These are phyloP conservation scores for Hirschioporus abietinus DNA, from an alignment of 768 basidiomycete species.

Conservation along the genomic window DNA sequence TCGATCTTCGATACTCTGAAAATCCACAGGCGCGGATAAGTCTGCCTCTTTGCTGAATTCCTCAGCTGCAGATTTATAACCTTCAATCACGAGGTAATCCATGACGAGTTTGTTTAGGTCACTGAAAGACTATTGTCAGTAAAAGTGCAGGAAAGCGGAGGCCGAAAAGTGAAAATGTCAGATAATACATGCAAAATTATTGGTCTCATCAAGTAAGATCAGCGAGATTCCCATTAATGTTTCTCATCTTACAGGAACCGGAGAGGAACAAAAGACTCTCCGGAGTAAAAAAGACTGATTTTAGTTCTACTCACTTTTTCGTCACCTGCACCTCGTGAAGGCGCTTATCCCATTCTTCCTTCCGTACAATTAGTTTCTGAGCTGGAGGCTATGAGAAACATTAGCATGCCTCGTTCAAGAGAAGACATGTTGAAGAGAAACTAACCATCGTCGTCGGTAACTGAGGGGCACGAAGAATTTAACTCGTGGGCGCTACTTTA, in stretches of 20 bases:
- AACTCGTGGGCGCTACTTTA: neutral
- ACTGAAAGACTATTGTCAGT: slow-evolving; percentile 39
- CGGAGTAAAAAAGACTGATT: slow-evolving; percentile 12
- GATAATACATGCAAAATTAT: slow-evolving; percentile 84
- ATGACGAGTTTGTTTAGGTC: slow-evolving; percentile 92
- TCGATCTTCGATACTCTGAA: slow-evolving; percentile 87
- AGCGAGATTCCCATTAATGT: slow-evolving; percentile 99
- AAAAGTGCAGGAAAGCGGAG: slow-evolving; percentile 14
- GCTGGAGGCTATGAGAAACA: slow-evolving; percentile 23
- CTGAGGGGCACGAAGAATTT: neutral
- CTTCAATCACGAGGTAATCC: slow-evolving; percentile 97
- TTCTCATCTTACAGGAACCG: slow-evolving; percentile 51
- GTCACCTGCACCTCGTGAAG: slow-evolving; percentile 78
- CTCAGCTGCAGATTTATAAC: slow-evolving; percentile 93
- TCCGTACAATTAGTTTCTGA: slow-evolving; percentile 56
- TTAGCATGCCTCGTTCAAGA: neutral
- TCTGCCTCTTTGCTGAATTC: slow-evolving; percentile 90
- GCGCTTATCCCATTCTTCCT: slow-evolving; percentile 82
- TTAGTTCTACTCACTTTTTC: slow-evolving; percentile 70
- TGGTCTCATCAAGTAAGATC: slow-evolving; percentile 66
- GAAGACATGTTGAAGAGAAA: neutral
- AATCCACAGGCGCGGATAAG: slow-evolving; percentile 71
- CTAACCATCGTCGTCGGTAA: neutral
- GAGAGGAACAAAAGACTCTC: neutral
- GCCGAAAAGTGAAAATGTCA: slow-evolving; percentile 42